Base-by-base conservation (phyloP, 2,329 filamentous ascomycete species). In the Fusarium fracticaudum region DNA sequence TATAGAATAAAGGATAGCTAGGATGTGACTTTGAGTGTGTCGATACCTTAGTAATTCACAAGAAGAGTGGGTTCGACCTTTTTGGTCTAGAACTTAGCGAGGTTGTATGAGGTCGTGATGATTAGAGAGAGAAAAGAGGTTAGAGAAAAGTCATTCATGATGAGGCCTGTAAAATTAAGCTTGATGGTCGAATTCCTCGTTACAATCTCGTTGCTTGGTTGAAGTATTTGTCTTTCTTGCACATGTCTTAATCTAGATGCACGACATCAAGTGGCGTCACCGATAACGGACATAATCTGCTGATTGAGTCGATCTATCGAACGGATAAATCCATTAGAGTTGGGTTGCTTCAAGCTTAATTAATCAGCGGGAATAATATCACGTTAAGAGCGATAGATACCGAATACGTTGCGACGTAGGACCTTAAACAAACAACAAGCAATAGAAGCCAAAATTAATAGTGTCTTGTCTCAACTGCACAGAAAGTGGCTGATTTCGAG, bases 201-300 rank as follows among this genome's bases (percentile, higher is more conserved):
- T 33, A 33, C 9, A 45, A 55, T 50, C 37, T 45, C 43, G 41
- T 61, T 70, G 47, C 57, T 73, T 59, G 35, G 53, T 37, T 53
- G n/a, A 59, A 33, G 18, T 31, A 40, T 40, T n/a, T 47, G 50
- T 48, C 50, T 54, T 26, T 22, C 13, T 20, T 22, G 11, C 43
- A 50, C 51, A 60, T 73, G 58, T 40, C 24, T 48, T 54, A 22
- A 41, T 44, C 26, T 38, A 11, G 15, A 73, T 73, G 64, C 72
- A 59, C 57, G 31, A 59, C 72, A 69, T 70, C 41, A 54, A 70
- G 47, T 74, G 68, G 72, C 60, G 60, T 66, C 53, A 69, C 72
- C 72, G 68, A 74, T 75, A 75, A 72, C 72, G 68, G 72, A 60
- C 68, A 38, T 48, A 37, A 66, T 50, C 47, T 48, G 48, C 53